A percentile compares a stretch with the other conserved stretches of the same genome.
Conservation (phyloP, 352 stramenopile genomes). For the Phytophthora parvispora region DNA sequence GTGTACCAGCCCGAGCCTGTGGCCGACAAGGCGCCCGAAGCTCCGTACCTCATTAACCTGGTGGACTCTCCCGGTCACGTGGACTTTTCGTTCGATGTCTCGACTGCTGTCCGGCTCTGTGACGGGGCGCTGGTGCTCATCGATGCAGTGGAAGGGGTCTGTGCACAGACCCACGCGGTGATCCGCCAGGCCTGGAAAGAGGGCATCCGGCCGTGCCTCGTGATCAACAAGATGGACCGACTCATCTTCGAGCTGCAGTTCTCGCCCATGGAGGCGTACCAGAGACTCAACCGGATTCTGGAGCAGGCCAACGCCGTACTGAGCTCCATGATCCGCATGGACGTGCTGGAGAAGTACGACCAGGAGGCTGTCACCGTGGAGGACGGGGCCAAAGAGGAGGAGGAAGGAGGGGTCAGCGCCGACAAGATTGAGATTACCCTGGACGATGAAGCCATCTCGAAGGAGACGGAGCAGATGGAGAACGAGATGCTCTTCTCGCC, state of each 20-base stretch:
- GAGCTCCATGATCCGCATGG: constrained; percentile 84
- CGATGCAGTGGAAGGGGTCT: constrained; percentile 97
- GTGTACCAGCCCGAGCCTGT: constrained; percentile 79
- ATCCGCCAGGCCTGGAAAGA: constrained; percentile 96
- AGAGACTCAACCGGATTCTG: constrained; percentile 93
- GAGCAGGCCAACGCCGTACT: constrained; percentile 92
- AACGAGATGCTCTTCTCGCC: constrained; percentile 90
- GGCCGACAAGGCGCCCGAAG: constrained; percentile 28
- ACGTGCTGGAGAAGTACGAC: constrained; percentile 82
- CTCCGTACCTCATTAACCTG: constrained; percentile 95
- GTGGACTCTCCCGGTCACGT: constrained; percentile 97
- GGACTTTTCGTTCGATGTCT: constrained; percentile 97
- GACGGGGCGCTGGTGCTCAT: constrained; percentile 96
- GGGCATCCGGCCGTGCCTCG: constrained; percentile 94
- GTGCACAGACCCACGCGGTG: constrained; percentile 93
- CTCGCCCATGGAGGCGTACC: constrained; percentile 93
- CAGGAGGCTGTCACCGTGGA: constrained; percentile 12
- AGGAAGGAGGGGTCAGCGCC: constrained; percentile 19
- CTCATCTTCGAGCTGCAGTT: constrained; percentile 96
- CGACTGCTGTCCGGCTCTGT: constrained; percentile 96
- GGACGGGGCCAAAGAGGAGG: constrained; percentile 20
- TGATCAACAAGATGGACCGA: constrained; percentile 99
- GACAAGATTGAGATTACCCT: constrained; percentile 26
- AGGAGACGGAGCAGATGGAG: constrained; percentile 75
- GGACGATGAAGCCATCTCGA: constrained; percentile 67